Percentiles rank a stretch among this genome's conserved stretches.
phyloP scores from a whole-genome alignment of 179 eudicot species.

The Camellia oleifera region DNA sequence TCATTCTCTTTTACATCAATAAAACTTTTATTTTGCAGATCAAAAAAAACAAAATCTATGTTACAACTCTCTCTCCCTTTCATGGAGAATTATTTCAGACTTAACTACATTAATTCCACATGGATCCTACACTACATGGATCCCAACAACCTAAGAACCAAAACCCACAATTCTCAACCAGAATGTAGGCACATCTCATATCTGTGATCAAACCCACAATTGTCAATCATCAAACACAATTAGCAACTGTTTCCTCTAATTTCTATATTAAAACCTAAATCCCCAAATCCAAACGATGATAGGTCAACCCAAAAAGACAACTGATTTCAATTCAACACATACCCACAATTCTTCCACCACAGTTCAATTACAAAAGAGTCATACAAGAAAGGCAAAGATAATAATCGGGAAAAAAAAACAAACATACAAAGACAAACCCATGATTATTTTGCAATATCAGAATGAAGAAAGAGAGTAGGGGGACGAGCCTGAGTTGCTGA shows the following conservation, averaged over 20 bases:
- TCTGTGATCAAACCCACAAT: background rate
- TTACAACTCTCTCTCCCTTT: too few relatives aligned
- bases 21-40: too few relatives aligned
- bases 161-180: too few relatives aligned
- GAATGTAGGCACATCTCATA: background rate
- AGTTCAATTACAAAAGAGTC: background rate
- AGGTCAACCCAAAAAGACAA: background rate
- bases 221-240: background rate
- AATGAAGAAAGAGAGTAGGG: background rate
- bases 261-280: background rate
- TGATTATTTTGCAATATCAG: background rate
- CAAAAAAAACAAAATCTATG: too few relatives aligned
- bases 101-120: too few relatives aligned
- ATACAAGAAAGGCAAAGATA: background rate
- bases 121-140: too few relatives aligned
- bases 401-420: background rate
- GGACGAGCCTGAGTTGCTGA: too few relatives aligned
- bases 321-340: background rate
- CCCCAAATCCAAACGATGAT: background rate
- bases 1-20: too few relatives aligned
- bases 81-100: too few relatives aligned
- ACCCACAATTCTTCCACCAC: background rate
- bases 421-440: background rate
- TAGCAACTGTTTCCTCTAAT: background rate
- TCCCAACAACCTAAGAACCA: too few relatives aligned